Evolutionary conservation across 208 protist genomes (phyloP), one percentile per base, ranked within the genome.

Genomic region (Trypanosoma avium): DNA sequence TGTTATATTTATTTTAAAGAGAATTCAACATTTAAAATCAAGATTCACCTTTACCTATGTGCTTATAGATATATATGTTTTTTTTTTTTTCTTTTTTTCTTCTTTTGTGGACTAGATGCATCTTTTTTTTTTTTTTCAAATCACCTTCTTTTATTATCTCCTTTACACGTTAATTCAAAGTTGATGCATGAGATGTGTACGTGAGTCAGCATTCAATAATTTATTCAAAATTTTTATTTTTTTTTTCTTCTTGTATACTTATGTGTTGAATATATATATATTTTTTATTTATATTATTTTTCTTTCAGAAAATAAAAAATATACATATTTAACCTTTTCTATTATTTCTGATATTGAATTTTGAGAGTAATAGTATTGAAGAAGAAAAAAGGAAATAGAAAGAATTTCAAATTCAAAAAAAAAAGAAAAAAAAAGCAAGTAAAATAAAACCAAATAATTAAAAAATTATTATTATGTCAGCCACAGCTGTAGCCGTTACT

Each of bases 401-500:
- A n/a, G n/a, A 5, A 29, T 35, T 9, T 26, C 22, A 8, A 49
- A 6, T 26, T 27, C n/a, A 57, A 4, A 4, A 42, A 15, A 22
- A 57, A 17, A 67, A 71, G 26, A 24, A 38, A 38, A 65, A 60
- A 15, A 35, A 59, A 46, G 40, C 1, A 59, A 45, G 35, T 47
- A 65, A 21, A 12, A 56, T 17, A 67, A 22, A 6, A 58, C 5
- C n/a, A 62, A 56, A 43, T 21, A 56, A 47, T 10, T n/a, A 9
- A 56, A 19, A 22, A 38, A 22, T 3, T 7, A 64, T 73, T 26
- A 59, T 63, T 0, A 43, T 53, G 22, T n/a, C 66, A 21, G 53
- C 68, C 29, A 35, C 70, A 4, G 45, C 73, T 27, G 48, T 61
- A 56, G 36, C 60, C n/a, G 50, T 60, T 22, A 57, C 65, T 13